phyloP scores from a whole-genome alignment of 805 yeast genomes.

The Lachancea waltii region DNA sequence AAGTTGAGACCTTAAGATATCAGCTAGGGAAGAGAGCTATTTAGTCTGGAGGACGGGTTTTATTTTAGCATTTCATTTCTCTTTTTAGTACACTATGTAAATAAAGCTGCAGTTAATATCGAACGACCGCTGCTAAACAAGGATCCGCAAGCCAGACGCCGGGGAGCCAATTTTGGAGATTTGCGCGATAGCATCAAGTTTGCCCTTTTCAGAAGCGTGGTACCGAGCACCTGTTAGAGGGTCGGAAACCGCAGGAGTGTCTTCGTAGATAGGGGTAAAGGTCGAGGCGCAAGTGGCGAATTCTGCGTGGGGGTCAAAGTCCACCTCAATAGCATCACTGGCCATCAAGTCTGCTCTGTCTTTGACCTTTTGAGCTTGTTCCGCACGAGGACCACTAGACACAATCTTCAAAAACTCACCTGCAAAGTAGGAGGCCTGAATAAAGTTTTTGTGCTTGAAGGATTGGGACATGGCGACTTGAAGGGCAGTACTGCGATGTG shows the following conservation, averaged over 20 bases:
- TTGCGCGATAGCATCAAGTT: conserved; percentile 65
- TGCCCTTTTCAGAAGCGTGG: conserved; percentile 69
- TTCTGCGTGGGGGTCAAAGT: conserved; percentile 87
- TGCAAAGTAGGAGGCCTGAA: conserved; percentile 87
- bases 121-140: conserved; percentile 11
- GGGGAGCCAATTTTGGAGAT: conserved; percentile 84
- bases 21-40: no score
- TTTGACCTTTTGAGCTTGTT: conserved; percentile 79
- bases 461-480: conserved; percentile 95
- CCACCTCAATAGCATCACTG: conserved; percentile 81
- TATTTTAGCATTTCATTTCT: no score
- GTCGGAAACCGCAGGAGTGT: conserved; percentile 60
- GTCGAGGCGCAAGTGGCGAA: conserved; percentile 87
- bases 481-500: conserved; percentile 80
- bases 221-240: conserved; percentile 89
- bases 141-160: conserved; percentile 76
- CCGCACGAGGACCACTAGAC: conserved; percentile 73
- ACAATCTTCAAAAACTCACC: conserved; percentile 67
- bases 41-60: no score
- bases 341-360: conserved; percentile 72
- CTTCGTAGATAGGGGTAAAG: conserved; percentile 81
- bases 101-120: not conserved
- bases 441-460: conserved; percentile 80
- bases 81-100: no score
- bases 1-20: no score